Evolutionary conservation across 169 alveolate species (phyloP).

Genomic region (Plasmodium reichenowi): DNA sequence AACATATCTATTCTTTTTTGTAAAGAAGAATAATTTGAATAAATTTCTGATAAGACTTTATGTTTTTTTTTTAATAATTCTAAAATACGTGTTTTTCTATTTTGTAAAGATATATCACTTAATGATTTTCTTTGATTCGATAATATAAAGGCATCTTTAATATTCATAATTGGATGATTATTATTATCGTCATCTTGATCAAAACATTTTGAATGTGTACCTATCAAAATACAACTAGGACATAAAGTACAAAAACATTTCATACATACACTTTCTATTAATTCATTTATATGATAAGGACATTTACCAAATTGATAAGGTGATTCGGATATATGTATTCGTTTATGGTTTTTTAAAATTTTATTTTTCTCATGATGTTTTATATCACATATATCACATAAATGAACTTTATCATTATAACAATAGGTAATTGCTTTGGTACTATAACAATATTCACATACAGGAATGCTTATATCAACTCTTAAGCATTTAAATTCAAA

Average conservation of each 20-base stretch:
- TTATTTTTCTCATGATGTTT: constrained; percentile 87
- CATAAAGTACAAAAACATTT: constrained; percentile 89
- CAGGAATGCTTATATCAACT: constrained; percentile 83
- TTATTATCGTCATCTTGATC: constrained; percentile 80
- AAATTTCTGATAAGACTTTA: constrained; percentile 85
- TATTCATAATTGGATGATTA: constrained; percentile 90
- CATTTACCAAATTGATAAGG: constrained; percentile 93
- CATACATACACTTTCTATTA: constrained; percentile 91
- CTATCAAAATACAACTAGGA: constrained; percentile 89
- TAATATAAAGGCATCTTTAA: constrained; percentile 90
- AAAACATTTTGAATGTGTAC: constrained; percentile 85
- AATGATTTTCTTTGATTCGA: constrained; percentile 85
- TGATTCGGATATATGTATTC: constrained; percentile 90
- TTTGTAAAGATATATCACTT: constrained; percentile 83
- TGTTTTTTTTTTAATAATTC: constrained; percentile 86
- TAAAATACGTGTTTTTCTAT: constrained; percentile 81
- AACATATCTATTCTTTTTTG: constrained; percentile 88
- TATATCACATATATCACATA: constrained; percentile 90
- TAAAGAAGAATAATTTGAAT: constrained; percentile 87
- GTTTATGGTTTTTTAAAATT: constrained; percentile 88
- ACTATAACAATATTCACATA: constrained; percentile 79
- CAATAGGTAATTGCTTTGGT: constrained; percentile 45
- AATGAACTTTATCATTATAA: constrained; percentile 85
- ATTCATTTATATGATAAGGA: constrained; percentile 91
- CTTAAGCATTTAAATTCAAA: constrained; percentile 84